These are phyloP conservation scores for Bruguiera gymnorhiza DNA, from an alignment of 345 rosid species.

Conservation along the genomic window DNA sequence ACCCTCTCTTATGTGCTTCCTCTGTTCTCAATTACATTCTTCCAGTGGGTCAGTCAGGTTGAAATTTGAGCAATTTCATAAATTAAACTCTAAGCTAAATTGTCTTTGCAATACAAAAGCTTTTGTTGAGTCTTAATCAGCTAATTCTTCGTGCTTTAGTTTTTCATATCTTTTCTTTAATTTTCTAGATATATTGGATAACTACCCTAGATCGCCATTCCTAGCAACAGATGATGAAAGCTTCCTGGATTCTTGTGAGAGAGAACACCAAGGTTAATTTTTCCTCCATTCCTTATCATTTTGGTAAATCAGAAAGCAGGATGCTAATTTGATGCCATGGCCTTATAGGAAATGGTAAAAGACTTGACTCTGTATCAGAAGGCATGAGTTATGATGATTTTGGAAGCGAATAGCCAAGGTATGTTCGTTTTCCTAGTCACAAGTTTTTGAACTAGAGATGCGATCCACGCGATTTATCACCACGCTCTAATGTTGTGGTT, in stretches of 20 bases:
- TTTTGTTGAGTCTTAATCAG: neutral
- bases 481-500: too few species aligned
- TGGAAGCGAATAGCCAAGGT: constrained; percentile 54
- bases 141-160: neutral
- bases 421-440: too few species aligned
- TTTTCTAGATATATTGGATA: constrained; percentile 75
- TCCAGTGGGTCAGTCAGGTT: neutral
- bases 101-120: neutral
- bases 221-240: constrained; percentile 36
- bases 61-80: neutral
- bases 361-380: constrained; percentile 86
- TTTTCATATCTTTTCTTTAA: neutral
- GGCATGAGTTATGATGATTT: constrained; percentile 76
- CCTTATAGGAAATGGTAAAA: constrained; percentile 61
- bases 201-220: constrained; percentile 85
- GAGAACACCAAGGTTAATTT: constrained; percentile 28
- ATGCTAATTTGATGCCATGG: constrained; percentile 23
- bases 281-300: neutral
- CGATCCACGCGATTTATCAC: too few species aligned
- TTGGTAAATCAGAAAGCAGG: neutral
- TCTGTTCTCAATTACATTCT: neutral
- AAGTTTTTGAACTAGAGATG: too few species aligned
- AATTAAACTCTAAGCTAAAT: neutral
- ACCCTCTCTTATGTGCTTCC: neutral
- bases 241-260: constrained; percentile 28